These are phyloP conservation scores for Ustilago lituana DNA, from an alignment of 1,284 basidiomycete species.

Conservation along the genomic window DNA sequence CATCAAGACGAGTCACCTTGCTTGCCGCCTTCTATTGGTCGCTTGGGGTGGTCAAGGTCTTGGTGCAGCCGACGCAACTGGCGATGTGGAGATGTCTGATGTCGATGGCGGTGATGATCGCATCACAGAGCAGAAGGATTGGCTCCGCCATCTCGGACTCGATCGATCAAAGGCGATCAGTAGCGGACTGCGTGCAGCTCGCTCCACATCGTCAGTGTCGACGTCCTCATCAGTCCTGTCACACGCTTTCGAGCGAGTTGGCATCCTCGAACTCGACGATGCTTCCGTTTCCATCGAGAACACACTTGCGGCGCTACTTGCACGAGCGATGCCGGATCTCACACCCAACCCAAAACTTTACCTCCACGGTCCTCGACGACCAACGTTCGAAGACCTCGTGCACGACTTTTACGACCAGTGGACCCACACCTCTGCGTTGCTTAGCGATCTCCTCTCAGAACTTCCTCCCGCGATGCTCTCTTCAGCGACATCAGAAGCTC, in stretches of 20 bases:
- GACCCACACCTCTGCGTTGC: slow-evolving; percentile 15
- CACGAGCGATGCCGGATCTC: slow-evolving; percentile 21
- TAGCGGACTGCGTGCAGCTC: neutral
- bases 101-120: neutral
- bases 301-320: slow-evolving; percentile 11
- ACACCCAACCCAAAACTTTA: slow-evolving; percentile 13
- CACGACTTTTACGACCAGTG: slow-evolving; percentile 19
- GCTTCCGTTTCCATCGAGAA: slow-evolving; percentile 29
- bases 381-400: slow-evolving; percentile 27
- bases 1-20: slow-evolving; percentile 16
- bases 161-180: neutral
- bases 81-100: slow-evolving; percentile 25
- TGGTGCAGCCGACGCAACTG: neutral
- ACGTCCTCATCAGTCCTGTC: slow-evolving; percentile 3
- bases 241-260: slow-evolving; percentile 23
- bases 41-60: slow-evolving; percentile 12
- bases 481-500: neutral
- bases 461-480: slow-evolving; percentile 3
- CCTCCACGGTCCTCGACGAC: slow-evolving; percentile 6
- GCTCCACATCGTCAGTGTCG: neutral
- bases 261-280: slow-evolving; percentile 30
- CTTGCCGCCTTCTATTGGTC: slow-evolving; percentile 31
- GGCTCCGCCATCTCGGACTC: slow-evolving; percentile 15
- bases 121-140: neutral
- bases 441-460: slow-evolving; percentile 13